Evolutionary conservation across 441 rosid species (phyloP), one percentile per base, ranked within the genome.

Genomic region (Populus hybrid): DNA sequence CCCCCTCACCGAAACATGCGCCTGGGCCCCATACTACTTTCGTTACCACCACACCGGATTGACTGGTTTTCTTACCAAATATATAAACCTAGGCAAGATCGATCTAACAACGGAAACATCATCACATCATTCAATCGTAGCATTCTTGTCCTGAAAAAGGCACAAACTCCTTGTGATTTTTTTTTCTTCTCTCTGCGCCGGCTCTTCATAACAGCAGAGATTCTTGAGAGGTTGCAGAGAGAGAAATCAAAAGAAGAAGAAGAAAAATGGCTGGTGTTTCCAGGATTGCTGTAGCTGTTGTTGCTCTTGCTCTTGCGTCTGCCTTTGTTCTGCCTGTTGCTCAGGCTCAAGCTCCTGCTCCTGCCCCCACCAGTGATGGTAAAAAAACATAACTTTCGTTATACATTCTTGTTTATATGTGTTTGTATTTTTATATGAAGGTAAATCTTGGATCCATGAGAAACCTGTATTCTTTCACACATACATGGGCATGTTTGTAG

Each of bases 311-410:
- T 32, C 75, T 86, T 59, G 70, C 76, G 9, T 65, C 82, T 24
- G 83, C 82, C 79, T 76, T 87, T 80, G 80, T 82, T 24, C 81
- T 86, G 79, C 94, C 94, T 11, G 76, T 85, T 28, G 86, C 85
- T 59, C 86, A 75, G 21, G 93, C 92, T 14, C 94, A 92, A 79
- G 87, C 92, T 79, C 92, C 97, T n/a, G 89, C 98, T 19, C 97
- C 95, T 28, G 86, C 91, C 70, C 95, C 97, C 2, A 79, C 89
- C 83, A 92, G 94, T 82, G 94, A 94, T 70, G 97, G 98, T 94
- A 78, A 65, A 4, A 8, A 26, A 7, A 4, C 9, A 7, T 2
- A 12, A 1, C 74, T 16, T 23, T 64, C 26, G 9, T 24, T 63
- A 5, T 40, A 1, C 7, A 76, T 34, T 72, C 14, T 57, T 8